phyloP scores from a whole-genome alignment of 768 basidiomycete species.

The Agaricus subrufescens region DNA sequence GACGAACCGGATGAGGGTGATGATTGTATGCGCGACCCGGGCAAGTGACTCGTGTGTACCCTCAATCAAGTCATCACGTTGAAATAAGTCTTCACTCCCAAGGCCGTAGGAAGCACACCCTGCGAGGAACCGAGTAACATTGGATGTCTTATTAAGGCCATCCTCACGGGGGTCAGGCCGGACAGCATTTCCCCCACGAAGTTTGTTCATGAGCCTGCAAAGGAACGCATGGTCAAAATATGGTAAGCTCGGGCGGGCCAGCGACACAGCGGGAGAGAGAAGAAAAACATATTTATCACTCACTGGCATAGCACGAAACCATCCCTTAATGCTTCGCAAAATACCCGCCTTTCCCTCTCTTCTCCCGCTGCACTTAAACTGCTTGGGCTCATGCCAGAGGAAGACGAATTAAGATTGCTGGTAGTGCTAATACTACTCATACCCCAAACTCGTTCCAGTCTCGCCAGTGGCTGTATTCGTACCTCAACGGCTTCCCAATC shows the following conservation, averaged over 20 bases:
- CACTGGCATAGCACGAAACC: conserved; percentile 90
- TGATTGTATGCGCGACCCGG: conserved; percentile 71
- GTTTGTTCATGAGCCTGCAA: conserved; percentile 73
- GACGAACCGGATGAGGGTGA: conserved; percentile 59
- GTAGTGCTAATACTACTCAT: conserved; percentile 41
- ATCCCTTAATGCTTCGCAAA: conserved; percentile 74
- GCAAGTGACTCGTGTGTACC: conserved; percentile 55
- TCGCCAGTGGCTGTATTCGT: conserved; percentile 50
- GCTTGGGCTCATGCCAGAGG: conserved; percentile 16
- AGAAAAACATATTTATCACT: conserved; percentile 29
- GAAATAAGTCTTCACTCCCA: conserved; percentile 58
- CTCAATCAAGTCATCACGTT: conserved; percentile 63
- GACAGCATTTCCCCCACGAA: conserved; percentile 54
- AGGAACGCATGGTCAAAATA: conserved; percentile 9
- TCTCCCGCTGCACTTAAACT: conserved; percentile 52
- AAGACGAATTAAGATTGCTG: conserved; percentile 26
- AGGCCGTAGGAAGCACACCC: conserved; percentile 68
- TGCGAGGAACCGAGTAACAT: conserved; percentile 75
- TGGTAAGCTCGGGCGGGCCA: not conserved
- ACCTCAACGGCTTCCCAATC: conserved; percentile 79
- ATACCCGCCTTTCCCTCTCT: conserved; percentile 70
- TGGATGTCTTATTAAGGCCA: conserved; percentile 59
- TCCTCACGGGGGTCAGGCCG: conserved; percentile 65
- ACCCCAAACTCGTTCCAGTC: conserved; percentile 76
- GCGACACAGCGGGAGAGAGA: not conserved